Conservation (phyloP, 1,284 basidiomycete genomes). For the Wallemia hederae region DNA sequence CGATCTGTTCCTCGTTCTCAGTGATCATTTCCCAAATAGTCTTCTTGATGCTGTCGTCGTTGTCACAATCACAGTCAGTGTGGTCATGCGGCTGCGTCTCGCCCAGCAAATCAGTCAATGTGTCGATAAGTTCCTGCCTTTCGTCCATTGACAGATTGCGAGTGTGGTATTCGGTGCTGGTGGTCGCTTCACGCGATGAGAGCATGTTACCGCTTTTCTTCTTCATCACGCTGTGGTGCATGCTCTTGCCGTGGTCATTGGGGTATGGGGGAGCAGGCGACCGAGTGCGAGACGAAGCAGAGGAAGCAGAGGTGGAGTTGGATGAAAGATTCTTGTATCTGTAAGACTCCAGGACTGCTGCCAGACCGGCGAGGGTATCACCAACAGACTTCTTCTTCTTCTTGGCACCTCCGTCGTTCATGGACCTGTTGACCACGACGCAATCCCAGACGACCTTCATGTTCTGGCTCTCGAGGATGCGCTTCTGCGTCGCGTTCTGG, state of each 20-base stretch:
- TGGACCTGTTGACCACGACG: conserved; percentile 10
- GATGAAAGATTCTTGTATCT: background rate
- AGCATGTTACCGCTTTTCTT: background rate
- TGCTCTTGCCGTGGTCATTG: background rate
- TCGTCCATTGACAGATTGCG: background rate
- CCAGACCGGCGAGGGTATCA: background rate
- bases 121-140: background rate
- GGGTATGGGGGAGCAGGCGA: background rate
- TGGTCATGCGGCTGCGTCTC: background rate
- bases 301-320: background rate
- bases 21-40: background rate
- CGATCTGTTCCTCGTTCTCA: background rate
- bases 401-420: conserved; percentile 9
- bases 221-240: background rate
- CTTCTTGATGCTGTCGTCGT: background rate
- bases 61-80: background rate
- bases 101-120: background rate
- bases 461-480: conserved; percentile 14
- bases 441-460: conserved; percentile 13
- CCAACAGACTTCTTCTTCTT: conserved; percentile 6
- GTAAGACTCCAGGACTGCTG: background rate
- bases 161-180: background rate
- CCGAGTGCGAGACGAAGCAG: background rate
- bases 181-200: background rate
- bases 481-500: conserved; percentile 20